A percentile compares a stretch with the other conserved stretches of the same genome.
These are phyloP conservation scores for Starmerella apicola DNA, from an alignment of 805 yeast genomes.

Conservation along the genomic window DNA sequence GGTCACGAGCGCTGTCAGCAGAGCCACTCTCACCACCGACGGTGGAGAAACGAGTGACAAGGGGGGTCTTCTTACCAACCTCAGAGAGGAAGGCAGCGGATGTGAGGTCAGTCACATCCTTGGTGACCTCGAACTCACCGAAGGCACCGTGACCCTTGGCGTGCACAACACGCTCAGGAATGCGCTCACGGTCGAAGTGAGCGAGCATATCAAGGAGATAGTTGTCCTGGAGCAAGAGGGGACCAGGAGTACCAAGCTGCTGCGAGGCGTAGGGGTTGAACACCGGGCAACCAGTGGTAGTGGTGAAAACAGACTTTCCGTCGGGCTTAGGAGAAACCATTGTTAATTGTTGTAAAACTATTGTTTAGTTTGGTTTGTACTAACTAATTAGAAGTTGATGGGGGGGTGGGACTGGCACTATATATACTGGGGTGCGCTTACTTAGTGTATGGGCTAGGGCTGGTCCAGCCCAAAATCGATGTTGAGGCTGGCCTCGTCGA, in stretches of 20 bases:
- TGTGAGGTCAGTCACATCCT: constrained; percentile 42
- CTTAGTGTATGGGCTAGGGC: too few species aligned
- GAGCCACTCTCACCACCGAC: constrained; percentile 62
- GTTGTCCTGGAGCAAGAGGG: constrained; percentile 45
- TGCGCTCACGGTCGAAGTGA: constrained; percentile 51
- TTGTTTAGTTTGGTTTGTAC: too few species aligned
- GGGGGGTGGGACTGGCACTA: too few species aligned
- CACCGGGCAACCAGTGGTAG: constrained; percentile 45
- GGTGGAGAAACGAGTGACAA: constrained; percentile 47
- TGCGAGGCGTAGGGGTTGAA: constrained; percentile 44
- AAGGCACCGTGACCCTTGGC: constrained; percentile 57
- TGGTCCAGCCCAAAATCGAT: too few species aligned
- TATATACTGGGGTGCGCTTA: too few species aligned
- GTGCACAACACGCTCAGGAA: constrained; percentile 58
- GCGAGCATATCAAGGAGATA: constrained; percentile 45
- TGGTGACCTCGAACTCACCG: constrained; percentile 48
- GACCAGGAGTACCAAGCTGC: constrained; percentile 44
- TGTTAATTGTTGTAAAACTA: neutral
- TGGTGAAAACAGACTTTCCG: constrained; percentile 30
- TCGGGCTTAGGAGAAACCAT: constrained; percentile 17
- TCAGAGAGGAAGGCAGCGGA: constrained; percentile 43
- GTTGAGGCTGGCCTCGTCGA: too few species aligned
- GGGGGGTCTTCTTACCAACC: constrained; percentile 69
- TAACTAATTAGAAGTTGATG: too few species aligned
- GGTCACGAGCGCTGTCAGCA: constrained; percentile 56